These are phyloP conservation scores for Acorus calamus DNA, from an alignment of 106 monocot species.

Conservation along the genomic window DNA sequence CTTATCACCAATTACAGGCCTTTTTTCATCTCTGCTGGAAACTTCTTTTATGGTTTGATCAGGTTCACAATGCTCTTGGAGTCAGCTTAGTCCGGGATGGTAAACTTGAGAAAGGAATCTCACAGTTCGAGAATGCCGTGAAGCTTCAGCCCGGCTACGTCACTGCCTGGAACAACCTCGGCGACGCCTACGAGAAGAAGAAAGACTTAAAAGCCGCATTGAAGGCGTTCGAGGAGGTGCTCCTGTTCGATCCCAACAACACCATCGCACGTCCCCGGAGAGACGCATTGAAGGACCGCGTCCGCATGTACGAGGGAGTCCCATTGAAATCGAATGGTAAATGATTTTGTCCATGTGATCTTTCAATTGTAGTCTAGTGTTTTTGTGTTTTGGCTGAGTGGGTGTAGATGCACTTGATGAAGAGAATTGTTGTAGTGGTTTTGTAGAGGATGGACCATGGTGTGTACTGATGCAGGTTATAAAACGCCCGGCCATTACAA, in stretches of 20 bases:
- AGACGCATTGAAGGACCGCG: conserved; percentile 59
- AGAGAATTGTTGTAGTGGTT: no score
- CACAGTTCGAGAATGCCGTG: conserved; percentile 73
- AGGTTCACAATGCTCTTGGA: conserved; percentile 95
- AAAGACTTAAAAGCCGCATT: conserved; percentile 64
- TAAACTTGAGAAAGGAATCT: conserved; percentile 76
- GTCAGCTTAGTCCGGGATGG: conserved; percentile 82
- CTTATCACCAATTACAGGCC: no score
- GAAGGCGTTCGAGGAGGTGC: conserved; percentile 82
- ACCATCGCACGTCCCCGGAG: conserved; percentile 65
- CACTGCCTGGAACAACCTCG: conserved; percentile 93
- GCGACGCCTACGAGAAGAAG: conserved; percentile 87
- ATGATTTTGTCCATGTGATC: conserved; percentile 10
- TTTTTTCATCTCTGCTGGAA: no score
- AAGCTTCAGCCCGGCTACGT: conserved; percentile 88
- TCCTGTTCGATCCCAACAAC: conserved; percentile 94
- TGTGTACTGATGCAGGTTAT: no score
- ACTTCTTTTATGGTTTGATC: no score
- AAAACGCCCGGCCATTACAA: no score
- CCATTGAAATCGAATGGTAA: conserved; percentile 50
- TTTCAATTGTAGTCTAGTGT: no score
- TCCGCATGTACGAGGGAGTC: conserved; percentile 68
- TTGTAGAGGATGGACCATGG: no score
- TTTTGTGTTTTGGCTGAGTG: no score
- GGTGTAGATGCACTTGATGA: no score